Conservation (phyloP, 2,329 filamentous ascomycete species). For the Nigrospora osmanthi region DNA sequence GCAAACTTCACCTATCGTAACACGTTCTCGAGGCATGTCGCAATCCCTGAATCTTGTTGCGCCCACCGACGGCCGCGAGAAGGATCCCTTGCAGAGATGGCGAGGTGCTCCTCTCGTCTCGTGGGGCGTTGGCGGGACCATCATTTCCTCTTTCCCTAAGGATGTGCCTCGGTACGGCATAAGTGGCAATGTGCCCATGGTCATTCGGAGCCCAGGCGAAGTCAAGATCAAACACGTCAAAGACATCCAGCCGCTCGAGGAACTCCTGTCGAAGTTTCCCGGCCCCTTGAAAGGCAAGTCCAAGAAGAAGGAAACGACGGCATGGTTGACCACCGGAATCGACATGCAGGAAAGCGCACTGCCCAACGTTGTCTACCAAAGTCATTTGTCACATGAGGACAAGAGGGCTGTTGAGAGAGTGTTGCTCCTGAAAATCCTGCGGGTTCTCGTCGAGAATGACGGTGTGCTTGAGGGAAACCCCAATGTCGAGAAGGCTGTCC, state of each 20-base stretch:
- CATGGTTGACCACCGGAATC: slow-evolving; percentile 75
- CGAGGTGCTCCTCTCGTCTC: slow-evolving; percentile 78
- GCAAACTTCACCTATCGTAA: slow-evolving; percentile 14
- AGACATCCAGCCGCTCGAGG: slow-evolving; percentile 62
- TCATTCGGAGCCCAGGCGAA: slow-evolving; percentile 76
- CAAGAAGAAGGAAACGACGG: slow-evolving; percentile 88
- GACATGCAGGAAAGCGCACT: slow-evolving; percentile 58
- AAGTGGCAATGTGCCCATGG: slow-evolving; percentile 63
- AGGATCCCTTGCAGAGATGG: slow-evolving; percentile 82
- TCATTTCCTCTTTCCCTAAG: slow-evolving; percentile 82
- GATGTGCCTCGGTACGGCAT: slow-evolving; percentile 80
- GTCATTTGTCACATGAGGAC: slow-evolving; percentile 47
- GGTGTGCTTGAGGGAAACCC: slow-evolving; percentile 69
- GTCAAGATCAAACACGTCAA: slow-evolving; percentile 71
- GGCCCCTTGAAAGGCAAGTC: slow-evolving; percentile 82
- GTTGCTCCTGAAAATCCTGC: slow-evolving; percentile 80
- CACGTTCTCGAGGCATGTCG: slow-evolving; percentile 43
- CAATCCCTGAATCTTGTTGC: slow-evolving; percentile 49
- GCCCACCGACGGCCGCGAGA: slow-evolving; percentile 57
- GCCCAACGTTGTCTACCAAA: slow-evolving; percentile 40
- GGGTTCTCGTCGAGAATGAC: slow-evolving; percentile 78
- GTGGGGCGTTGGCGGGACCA: slow-evolving; percentile 79
- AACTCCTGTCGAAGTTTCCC: slow-evolving; percentile 73
- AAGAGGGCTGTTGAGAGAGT: slow-evolving; percentile 74
- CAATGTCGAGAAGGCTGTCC: slow-evolving; percentile 65